Evolutionary conservation across 2,329 filamentous ascomycete species (phyloP).

Genomic region (Drechslerella dactyloides): DNA sequence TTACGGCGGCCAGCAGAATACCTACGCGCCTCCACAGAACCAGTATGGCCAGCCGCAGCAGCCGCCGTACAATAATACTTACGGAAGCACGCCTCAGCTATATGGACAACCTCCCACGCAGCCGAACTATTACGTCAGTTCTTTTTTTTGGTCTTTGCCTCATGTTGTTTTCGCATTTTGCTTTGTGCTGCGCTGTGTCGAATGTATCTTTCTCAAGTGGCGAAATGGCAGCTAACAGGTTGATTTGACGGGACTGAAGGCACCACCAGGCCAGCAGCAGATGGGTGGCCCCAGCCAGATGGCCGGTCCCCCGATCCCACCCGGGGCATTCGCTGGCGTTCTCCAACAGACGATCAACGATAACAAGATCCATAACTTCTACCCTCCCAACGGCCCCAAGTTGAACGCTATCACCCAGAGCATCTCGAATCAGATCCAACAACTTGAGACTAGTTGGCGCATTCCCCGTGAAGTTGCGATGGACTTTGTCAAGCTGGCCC

Average conservation of each 20-base stretch:
- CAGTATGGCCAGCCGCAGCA: conserved; percentile 38
- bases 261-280: conserved; percentile 37
- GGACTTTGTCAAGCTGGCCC: conserved; percentile 57
- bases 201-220: background rate
- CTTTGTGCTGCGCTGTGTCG: conserved; percentile 5
- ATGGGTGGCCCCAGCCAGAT: conserved; percentile 41
- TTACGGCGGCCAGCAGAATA: conserved; percentile 41
- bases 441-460: conserved; percentile 54
- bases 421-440: conserved; percentile 31
- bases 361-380: conserved; percentile 48
- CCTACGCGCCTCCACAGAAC: conserved; percentile 31
- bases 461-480: conserved; percentile 56
- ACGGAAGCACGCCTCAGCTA: conserved; percentile 30
- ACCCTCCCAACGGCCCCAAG: conserved; percentile 39
- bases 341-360: conserved; percentile 49
- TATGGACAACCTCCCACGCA: conserved; percentile 42
- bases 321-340: conserved; percentile 35
- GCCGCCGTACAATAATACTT: conserved; percentile 27
- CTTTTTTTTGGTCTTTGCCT: conserved; percentile 10
- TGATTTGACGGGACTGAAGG: conserved; percentile 2
- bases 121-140: conserved; percentile 48
- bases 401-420: conserved; percentile 20
- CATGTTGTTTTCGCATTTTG: conserved; percentile 10
- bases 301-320: conserved; percentile 22
- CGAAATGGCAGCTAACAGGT: conserved; percentile 6